Evolutionary conservation across 148 eudicot species (phyloP), one percentile per base, ranked within the genome.

Genomic region (Fallopia convolvulus): DNA sequence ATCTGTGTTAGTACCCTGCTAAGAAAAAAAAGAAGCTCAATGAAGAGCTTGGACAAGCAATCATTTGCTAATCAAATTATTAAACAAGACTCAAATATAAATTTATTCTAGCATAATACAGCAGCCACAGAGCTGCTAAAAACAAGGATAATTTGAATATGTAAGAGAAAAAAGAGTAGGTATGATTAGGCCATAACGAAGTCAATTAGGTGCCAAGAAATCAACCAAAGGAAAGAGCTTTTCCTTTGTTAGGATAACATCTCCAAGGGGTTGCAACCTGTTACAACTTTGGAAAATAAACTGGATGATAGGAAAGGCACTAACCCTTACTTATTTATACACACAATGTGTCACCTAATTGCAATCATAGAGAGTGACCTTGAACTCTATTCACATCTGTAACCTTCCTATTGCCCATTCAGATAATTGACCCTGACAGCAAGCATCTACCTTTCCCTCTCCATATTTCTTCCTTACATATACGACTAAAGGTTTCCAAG

Each of bases 1-100:
- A 77, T 91, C 91, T 44, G 90, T 93, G 82, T 85, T 87, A 41
- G 72, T 81, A 61, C 91, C 97, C 98, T 91, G 94, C 75, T 71
- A 81, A 74, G 55, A 73, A 75, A 79, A 58, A 58, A 33, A 53
- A 61, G 36, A 74, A 75, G 50, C 7, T 47, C 42, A 74, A 42
- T 15, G 18, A 70, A 70, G 47, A 36, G 9, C 72, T 68, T 68
- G 11, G 36, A 68, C 42, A 30, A 30, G 41, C 5, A 33, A 32
- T 8, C 39, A n/a, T 66, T 66, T 66, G 14, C 40, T 32, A 30
- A 66, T 26, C 60, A 75, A 33, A 33, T 44, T 65, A 60, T 53
- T 13, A 74, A 63, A 21, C 18, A 49, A 58, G 2, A 9, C 20
- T 26, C 30, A 26, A 26, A 26, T 26, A 26, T 26, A 26, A 26